Evolutionary conservation across 331 rosid genomes (phyloP), one percentile per base, ranked within the genome.

Genomic region (Stylosanthes scabra): DNA sequence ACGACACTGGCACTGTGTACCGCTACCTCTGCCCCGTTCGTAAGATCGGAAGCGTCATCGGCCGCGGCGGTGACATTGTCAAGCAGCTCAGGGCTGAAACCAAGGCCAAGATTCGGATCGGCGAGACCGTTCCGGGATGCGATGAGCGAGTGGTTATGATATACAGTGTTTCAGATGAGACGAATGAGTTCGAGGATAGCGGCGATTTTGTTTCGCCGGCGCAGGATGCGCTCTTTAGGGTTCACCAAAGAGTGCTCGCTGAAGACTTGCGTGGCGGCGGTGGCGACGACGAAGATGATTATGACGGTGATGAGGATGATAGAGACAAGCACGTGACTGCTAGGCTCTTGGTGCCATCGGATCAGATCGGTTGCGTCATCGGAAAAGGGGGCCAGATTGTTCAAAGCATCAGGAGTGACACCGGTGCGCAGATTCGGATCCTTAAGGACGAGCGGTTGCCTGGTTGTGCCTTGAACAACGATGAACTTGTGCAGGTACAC

Each of bases 331-430:
- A 89, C 65, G 97, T 90, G 7, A 84, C 88, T 3, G 97, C 91
- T 15, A 81, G 85, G 82, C 88, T 94, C 37, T 91, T 94, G 60
- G 97, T 94, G 31, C 97, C 97, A 8, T 94, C 99, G 31, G 99
- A 94, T 84, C 99, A 94, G 86, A 91, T 94, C 79, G 97, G 99
- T 45, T 91, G 97, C 42, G 86, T 94, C 20, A 94, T 94, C 16
- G 99, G 99, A 13, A 94, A 94, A 81, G 99, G 99, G 0, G 99
- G 99, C 3, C 97, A 94, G 87, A 91, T 91, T 41, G 97, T 94
- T 56, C 97, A 94, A 86, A 88, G 73, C 49, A 89, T 94, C 20
- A 84, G 99, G 6, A 86, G 89, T 62, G 97, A 94, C 11, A 89
- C 99, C 12, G 96, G 97, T 16, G 96, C 99, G 49, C 97, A 85